These are phyloP conservation scores for Neurospora pannonica DNA, from an alignment of 495 filamentous ascomycete species.

Conservation along the genomic window DNA sequence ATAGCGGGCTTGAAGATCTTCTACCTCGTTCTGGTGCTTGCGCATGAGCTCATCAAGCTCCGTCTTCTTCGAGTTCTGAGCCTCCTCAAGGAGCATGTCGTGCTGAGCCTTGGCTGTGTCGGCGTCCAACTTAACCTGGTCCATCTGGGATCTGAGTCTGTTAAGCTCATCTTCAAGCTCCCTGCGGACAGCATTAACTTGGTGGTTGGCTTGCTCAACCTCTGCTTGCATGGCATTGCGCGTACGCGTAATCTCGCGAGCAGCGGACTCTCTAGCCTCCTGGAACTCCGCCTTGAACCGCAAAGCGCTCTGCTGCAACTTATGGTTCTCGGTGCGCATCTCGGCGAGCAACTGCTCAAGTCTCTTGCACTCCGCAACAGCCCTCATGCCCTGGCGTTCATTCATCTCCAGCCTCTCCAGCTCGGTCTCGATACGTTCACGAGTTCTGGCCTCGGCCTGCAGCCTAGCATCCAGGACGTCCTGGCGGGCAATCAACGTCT, in stretches of 20 bases:
- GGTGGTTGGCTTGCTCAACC: conserved; percentile 67
- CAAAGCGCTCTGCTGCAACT: conserved; percentile 52
- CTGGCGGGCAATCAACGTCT: conserved; percentile 61
- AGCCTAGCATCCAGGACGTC: conserved; percentile 72
- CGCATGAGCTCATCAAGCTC: conserved; percentile 58
- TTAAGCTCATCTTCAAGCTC: conserved; percentile 66
- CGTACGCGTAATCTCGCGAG: conserved; percentile 67
- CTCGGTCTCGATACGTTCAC: conserved; percentile 72
- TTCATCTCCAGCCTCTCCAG: conserved; percentile 65
- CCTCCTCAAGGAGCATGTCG: conserved; percentile 71
- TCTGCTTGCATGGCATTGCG: conserved; percentile 71
- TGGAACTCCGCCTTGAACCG: conserved; percentile 75
- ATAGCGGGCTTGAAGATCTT: conserved; percentile 57
- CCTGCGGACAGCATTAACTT: conserved; percentile 69
- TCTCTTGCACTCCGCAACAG: conserved; percentile 46
- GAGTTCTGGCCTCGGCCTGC: conserved; percentile 64
- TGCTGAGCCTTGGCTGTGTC: conserved; percentile 64
- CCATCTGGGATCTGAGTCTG: conserved; percentile 58
- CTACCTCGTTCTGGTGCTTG: conserved; percentile 64
- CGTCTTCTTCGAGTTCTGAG: conserved; percentile 49
- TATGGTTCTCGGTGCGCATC: conserved; percentile 58
- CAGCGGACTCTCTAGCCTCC: conserved; percentile 67
- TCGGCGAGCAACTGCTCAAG: conserved; percentile 56
- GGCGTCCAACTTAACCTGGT: conserved; percentile 61
- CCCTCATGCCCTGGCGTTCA: conserved; percentile 57